These are phyloP conservation scores for Phaeolepiota aurea DNA, from an alignment of 768 basidiomycete species.

Conservation along the genomic window DNA sequence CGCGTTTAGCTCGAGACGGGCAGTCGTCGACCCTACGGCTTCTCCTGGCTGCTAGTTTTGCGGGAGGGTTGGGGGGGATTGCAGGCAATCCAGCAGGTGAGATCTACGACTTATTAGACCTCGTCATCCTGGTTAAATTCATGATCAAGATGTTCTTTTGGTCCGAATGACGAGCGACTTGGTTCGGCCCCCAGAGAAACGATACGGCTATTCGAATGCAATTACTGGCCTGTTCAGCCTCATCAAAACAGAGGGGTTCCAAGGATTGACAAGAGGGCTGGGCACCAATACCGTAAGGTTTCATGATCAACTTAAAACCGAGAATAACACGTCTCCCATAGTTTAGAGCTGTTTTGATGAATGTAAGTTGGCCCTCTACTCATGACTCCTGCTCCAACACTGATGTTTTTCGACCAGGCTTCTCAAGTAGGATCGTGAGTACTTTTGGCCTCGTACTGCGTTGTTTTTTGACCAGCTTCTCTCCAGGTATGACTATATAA, in stretches of 20 bases:
- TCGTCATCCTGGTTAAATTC: background rate
- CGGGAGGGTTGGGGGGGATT: slow-evolving; percentile 77
- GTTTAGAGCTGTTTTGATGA: slow-evolving; percentile 63
- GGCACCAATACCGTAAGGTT: slow-evolving; percentile 65
- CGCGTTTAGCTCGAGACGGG: slow-evolving; percentile 38
- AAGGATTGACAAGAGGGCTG: slow-evolving; percentile 64
- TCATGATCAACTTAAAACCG: background rate
- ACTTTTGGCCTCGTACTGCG: slow-evolving; percentile 3
- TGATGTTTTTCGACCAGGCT: slow-evolving; percentile 28
- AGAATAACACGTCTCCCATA: slow-evolving; percentile 8
- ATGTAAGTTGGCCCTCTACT: slow-evolving; percentile 38
- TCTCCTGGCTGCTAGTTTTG: slow-evolving; percentile 56
- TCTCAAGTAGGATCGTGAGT: slow-evolving; percentile 83
- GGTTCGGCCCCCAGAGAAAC: slow-evolving; percentile 61
- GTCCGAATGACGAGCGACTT: slow-evolving; percentile 88
- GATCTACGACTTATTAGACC: slow-evolving; percentile 8
- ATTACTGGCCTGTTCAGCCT: slow-evolving; percentile 61
- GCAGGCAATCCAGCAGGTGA: slow-evolving; percentile 79
- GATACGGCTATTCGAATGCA: slow-evolving; percentile 77
- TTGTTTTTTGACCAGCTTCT: background rate
- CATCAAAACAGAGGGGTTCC: slow-evolving; percentile 59
- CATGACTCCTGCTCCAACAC: too few species aligned
- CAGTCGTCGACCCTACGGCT: slow-evolving; percentile 47
- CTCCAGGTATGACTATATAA: slow-evolving; percentile 71
- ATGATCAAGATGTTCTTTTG: slow-evolving; percentile 51